These are phyloP conservation scores for Pyronema omphalodes DNA, from an alignment of 495 filamentous ascomycete species.

Conservation along the genomic window DNA sequence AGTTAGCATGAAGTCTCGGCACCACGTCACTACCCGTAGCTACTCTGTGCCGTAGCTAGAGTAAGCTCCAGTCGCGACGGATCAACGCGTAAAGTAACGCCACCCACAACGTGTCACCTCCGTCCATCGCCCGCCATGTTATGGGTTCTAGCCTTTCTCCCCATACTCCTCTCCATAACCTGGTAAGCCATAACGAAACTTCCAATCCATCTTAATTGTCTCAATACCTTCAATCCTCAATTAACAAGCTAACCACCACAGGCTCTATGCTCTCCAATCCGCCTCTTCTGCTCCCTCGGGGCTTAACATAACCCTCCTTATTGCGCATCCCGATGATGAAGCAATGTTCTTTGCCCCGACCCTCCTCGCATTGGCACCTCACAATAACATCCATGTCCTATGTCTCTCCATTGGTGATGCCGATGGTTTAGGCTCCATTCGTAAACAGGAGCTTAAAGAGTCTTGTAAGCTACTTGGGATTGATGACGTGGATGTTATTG, in stretches of 20 bases:
- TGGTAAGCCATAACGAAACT: not conserved
- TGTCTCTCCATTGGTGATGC: slow-evolving; percentile 64
- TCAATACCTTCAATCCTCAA: slow-evolving; percentile 27
- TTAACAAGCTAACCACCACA: not conserved
- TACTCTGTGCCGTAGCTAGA: too few species aligned
- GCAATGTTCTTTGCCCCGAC: slow-evolving; percentile 98
- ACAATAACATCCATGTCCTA: slow-evolving; percentile 83
- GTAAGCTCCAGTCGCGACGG: too few species aligned
- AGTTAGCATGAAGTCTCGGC: too few species aligned
- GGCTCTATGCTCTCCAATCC: slow-evolving; percentile 17
- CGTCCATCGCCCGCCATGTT: too few species aligned
- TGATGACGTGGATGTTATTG: slow-evolving; percentile 64
- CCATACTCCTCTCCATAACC: slow-evolving; percentile 37
- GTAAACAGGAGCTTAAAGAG: slow-evolving; percentile 65
- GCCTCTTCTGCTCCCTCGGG: slow-evolving; percentile 38
- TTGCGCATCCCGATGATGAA: slow-evolving; percentile 95
- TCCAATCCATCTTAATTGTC: too few species aligned
- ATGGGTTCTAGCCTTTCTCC: slow-evolving; percentile 27
- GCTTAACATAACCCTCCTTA: slow-evolving; percentile 57
- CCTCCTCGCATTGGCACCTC: slow-evolving; percentile 50
- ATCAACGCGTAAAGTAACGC: too few species aligned
- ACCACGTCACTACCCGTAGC: too few species aligned
- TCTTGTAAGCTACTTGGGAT: slow-evolving; percentile 60
- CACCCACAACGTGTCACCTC: too few species aligned
- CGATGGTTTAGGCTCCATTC: slow-evolving; percentile 62